Evolutionary conservation across 1,284 basidiomycete genomes (phyloP).

Genomic region (Meira miltonrushii): DNA sequence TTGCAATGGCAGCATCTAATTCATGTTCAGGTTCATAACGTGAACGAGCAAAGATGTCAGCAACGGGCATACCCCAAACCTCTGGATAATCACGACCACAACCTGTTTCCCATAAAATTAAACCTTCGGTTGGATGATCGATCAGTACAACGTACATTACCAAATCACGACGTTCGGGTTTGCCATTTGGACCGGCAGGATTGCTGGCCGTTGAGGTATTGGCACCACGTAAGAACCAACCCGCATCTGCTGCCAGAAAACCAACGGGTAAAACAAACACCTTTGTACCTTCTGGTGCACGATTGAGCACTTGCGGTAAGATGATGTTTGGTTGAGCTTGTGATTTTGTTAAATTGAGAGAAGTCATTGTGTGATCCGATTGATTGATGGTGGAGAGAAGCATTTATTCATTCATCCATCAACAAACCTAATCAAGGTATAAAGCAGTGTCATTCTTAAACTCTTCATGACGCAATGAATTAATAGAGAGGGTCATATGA

Average conservation of each 20-base stretch:
- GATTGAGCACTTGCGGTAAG: constrained; percentile 31
- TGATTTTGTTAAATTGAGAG: no score
- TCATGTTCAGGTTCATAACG: constrained; percentile 38
- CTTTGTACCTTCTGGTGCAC: constrained; percentile 40
- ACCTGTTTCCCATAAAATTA: constrained; percentile 48
- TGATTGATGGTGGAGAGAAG: no score
- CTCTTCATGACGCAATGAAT: no score
- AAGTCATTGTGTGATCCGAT: no score
- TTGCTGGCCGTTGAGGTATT: constrained; percentile 32
- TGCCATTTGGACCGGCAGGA: constrained; percentile 22
- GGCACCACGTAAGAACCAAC: constrained; percentile 43
- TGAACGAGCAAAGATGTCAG: constrained; percentile 31
- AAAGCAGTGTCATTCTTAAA: no score
- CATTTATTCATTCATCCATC: no score
- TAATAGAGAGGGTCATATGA: no score
- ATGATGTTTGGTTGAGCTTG: no score
- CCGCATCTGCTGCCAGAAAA: constrained; percentile 42
- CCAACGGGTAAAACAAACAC: constrained; percentile 41
- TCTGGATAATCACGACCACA: constrained; percentile 36
- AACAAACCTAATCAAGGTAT: no score
- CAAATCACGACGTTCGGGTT: constrained; percentile 29
- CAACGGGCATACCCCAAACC: constrained; percentile 10
- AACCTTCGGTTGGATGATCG: constrained; percentile 45
- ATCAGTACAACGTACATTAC: constrained; percentile 43
- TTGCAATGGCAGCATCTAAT: constrained; percentile 43